phyloP scores from a whole-genome alignment of 768 basidiomycete species.

The Amanita brunnescens region DNA sequence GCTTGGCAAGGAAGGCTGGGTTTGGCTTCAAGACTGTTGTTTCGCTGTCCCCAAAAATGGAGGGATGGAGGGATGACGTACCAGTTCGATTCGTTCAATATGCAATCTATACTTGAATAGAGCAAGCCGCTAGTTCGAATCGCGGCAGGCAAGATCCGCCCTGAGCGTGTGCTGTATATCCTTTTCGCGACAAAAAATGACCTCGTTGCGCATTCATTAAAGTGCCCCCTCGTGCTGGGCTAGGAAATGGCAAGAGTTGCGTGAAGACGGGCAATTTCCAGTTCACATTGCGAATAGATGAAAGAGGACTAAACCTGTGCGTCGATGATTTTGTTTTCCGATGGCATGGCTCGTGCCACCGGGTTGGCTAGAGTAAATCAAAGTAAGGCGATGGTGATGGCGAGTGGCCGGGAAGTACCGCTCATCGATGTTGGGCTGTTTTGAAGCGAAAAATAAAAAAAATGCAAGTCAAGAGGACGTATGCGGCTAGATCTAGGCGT shows the following conservation, averaged over 20 bases:
- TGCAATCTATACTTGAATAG: too few species aligned
- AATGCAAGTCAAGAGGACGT: background rate
- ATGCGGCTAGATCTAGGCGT: background rate
- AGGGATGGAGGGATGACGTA: too few species aligned
- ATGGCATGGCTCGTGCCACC: background rate
- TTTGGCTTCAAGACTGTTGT: too few species aligned
- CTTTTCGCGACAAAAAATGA: background rate
- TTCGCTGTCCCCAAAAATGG: too few species aligned
- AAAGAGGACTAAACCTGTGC: background rate
- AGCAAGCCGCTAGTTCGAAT: background rate
- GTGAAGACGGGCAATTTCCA: background rate
- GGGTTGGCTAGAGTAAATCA: background rate
- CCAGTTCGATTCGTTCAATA: background rate
- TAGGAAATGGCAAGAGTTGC: too few species aligned
- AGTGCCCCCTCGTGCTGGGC: background rate
- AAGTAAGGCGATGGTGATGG: slow-evolving; percentile 7
- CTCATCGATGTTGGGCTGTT: background rate
- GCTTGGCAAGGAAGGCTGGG: background rate
- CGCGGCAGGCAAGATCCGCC: background rate
- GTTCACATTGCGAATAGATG: background rate
- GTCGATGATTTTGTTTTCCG: background rate
- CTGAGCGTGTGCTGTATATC: background rate
- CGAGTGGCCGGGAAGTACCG: slow-evolving; percentile 4
- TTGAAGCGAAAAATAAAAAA: background rate
- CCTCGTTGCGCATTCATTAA: background rate